These are phyloP conservation scores for Clavispora vitiphila DNA, from an alignment of 805 yeast genomes.

Conservation along the genomic window DNA sequence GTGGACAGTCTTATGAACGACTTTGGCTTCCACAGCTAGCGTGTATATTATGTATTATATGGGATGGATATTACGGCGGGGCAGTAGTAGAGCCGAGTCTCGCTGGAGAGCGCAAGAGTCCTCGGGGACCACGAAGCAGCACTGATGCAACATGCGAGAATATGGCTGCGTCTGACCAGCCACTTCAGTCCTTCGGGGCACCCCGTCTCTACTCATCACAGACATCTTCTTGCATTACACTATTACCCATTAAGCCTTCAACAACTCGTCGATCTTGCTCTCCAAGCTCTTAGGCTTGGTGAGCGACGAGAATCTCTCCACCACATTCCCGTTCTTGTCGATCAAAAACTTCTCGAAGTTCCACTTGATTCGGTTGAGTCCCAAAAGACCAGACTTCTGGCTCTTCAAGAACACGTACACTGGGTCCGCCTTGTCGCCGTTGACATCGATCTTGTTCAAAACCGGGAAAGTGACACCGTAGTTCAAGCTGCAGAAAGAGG, in stretches of 20 bases:
- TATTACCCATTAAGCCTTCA: conserved; percentile 4
- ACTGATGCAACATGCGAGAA: too few relatives aligned
- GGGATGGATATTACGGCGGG: neutral
- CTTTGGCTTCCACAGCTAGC: conserved; percentile 73
- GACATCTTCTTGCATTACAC: neutral
- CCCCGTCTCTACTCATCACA: neutral
- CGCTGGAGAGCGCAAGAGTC: too few relatives aligned
- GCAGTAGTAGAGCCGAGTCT: too few relatives aligned
- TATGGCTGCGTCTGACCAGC: too few relatives aligned
- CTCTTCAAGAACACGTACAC: conserved; percentile 74
- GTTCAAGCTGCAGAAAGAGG: conserved; percentile 66
- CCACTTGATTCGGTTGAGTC: conserved; percentile 40
- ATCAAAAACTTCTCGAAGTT: conserved; percentile 42
- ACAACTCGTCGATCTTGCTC: conserved; percentile 16
- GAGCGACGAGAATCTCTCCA: conserved; percentile 61
- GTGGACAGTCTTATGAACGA: conserved; percentile 88
- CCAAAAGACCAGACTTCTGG: conserved; percentile 45
- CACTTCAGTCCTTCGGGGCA: too few relatives aligned
- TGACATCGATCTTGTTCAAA: conserved; percentile 81
- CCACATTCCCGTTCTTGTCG: conserved; percentile 38
- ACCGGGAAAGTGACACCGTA: conserved; percentile 92
- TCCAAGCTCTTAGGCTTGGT: conserved; percentile 35
- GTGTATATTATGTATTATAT: conserved; percentile 1
- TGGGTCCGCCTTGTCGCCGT: conserved; percentile 76
- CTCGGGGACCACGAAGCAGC: too few relatives aligned